Evolutionary conservation across 129 eudicot genomes (phyloP), one percentile per base, ranked within the genome.

Genomic region (Arctium minus): DNA sequence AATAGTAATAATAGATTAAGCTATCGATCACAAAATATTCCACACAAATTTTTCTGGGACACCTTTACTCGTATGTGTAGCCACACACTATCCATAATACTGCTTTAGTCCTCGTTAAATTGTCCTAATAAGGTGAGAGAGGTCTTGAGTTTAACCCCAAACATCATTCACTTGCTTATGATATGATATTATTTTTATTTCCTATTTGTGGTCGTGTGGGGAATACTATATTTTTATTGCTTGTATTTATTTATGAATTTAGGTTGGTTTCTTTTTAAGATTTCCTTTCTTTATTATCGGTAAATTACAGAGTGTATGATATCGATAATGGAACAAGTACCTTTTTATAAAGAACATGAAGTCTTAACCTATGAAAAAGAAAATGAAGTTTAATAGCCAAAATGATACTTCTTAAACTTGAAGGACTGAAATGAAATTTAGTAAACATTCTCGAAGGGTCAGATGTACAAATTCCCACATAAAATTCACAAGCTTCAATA

Each of bases 381-480:
- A 38, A 18, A 37, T 18, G 10, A 62, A 78, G 60, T 78, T 64
- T 64, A 68, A 32, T 38, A 62, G 37, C 18, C 73, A 78, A 64
- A 3, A 18, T 78, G 50, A 18, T 22, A 53, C 11, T 73, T 60
- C 18, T 46, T 7, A 44, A 75, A 75, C 10, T 42, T 12, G 8
- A 67, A 12, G 75, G 85, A 36, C 70, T 82, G 50, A 75, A 75
- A 44, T 33, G 11, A 36, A 75, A 44, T 9, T 31, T 65, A n/a
- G 2, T 22, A 68, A 46, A n/a, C 22, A 38, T 39, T 73, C 64
- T 29, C 5, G 86, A 82, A 82, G 85, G 76, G 50, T 30, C 68
- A 68, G 72, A 76, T 69, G 22, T 50, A 69, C 56, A 46, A 22
- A 62, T 65, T 36, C 39, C 18, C 60, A 29, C 37, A 69, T 42